These are phyloP conservation scores for Aspergillus ochraceus DNA, from an alignment of 2,329 filamentous ascomycete genomes.

Conservation along the genomic window DNA sequence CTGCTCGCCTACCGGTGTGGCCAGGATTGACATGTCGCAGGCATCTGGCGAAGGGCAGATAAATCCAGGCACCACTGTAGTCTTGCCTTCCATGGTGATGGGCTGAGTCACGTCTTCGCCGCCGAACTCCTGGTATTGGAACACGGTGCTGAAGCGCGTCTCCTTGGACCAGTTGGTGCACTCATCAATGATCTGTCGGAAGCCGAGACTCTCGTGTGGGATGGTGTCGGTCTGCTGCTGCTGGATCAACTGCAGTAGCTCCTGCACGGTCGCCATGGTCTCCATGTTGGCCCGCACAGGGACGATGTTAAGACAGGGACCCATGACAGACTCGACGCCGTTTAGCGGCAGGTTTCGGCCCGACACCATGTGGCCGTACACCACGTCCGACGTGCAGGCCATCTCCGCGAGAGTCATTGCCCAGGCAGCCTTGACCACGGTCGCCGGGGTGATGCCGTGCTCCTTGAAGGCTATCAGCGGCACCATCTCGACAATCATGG, in stretches of 20 bases:
- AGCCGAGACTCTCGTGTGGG: constrained; percentile 54
- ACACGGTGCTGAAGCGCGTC: constrained; percentile 56
- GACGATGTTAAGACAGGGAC: constrained; percentile 29
- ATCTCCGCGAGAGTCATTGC: constrained; percentile 55
- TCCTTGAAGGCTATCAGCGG: constrained; percentile 9
- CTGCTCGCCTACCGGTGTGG: constrained; percentile 9
- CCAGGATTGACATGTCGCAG: constrained; percentile 13
- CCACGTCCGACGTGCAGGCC: constrained; percentile 51
- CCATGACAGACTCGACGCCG: constrained; percentile 25
- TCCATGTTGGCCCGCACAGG: constrained; percentile 24
- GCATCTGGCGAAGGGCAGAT: constrained; percentile 14
- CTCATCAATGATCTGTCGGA: constrained; percentile 52
- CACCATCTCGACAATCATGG: constrained; percentile 5
- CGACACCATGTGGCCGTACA: constrained; percentile 58
- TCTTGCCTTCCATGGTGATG: constrained; percentile 7
- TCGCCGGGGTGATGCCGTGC: constrained; percentile 25
- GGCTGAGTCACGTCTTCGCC: constrained; percentile 12
- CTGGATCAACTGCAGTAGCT: constrained; percentile 52
- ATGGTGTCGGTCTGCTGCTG: constrained; percentile 51
- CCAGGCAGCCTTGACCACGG: constrained; percentile 60
- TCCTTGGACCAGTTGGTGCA: constrained; percentile 58
- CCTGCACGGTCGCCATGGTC: constrained; percentile 34
- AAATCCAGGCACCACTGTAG: constrained; percentile 12
- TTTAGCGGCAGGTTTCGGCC: constrained; percentile 48
- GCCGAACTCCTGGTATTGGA: constrained; percentile 50